Evolutionary conservation across 176 grass and related monocot genomes (phyloP).

Genomic region (Aegilops bicornis): DNA sequence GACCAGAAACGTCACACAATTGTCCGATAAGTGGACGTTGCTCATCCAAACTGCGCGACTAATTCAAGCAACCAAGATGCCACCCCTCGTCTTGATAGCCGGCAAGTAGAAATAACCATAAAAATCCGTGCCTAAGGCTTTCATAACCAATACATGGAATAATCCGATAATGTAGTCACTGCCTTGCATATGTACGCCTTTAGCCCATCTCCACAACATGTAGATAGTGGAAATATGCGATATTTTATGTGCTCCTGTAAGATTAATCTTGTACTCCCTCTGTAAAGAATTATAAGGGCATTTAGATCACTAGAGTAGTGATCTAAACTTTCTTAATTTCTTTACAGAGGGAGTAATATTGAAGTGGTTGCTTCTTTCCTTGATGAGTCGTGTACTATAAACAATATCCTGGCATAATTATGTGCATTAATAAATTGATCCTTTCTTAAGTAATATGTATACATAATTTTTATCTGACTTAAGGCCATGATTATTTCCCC

Average conservation of each 20-base stretch:
- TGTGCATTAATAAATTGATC: not conserved
- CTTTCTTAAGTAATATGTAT: conserved; percentile 5
- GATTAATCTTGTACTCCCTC: not conserved
- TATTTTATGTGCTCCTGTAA: not conserved
- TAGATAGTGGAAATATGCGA: not conserved
- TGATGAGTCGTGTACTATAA: not conserved
- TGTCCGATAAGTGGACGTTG: too few species aligned
- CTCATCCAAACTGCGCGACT: too few species aligned
- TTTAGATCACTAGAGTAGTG: too few species aligned
- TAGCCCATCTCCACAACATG: conserved; percentile 4
- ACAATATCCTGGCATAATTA: not conserved
- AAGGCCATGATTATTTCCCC: not conserved
- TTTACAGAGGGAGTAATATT: not conserved
- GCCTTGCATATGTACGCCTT: not conserved
- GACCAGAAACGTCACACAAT: too few species aligned
- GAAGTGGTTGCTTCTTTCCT: not conserved
- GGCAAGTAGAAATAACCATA: too few species aligned
- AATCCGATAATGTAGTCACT: not conserved
- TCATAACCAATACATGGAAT: too few species aligned
- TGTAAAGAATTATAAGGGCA: too few species aligned
- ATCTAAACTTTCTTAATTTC: too few species aligned
- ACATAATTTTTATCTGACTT: conserved; percentile 23
- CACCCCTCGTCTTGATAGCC: too few species aligned
- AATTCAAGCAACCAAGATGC: too few species aligned
- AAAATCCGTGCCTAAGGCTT: too few species aligned